Percentiles rank a stretch among this genome's conserved stretches.
phyloP scores from a whole-genome alignment of 148 eudicot genomes.

The Vaccinium darrowii region DNA sequence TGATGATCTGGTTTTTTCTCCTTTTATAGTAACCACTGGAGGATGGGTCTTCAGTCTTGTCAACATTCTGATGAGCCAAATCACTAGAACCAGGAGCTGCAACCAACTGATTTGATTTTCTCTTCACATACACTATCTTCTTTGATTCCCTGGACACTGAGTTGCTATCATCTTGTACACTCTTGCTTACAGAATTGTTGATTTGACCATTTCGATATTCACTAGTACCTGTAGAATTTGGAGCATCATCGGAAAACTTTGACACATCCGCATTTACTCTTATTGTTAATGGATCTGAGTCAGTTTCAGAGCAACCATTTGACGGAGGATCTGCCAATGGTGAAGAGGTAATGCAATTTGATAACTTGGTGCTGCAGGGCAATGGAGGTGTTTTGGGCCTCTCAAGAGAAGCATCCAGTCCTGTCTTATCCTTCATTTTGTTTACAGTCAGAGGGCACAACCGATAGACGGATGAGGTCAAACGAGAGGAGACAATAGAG shows the following conservation, averaged over 20 bases:
- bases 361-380: slow-evolving; percentile 32
- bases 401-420: slow-evolving; percentile 28
- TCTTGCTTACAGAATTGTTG: slow-evolving; percentile 37
- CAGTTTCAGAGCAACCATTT: slow-evolving; percentile 20
- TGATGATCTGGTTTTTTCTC: slow-evolving; percentile 74
- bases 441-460: slow-evolving; percentile 27
- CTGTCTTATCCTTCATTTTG: slow-evolving; percentile 29
- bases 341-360: slow-evolving; percentile 24
- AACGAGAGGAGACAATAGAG: slow-evolving; percentile 29
- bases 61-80: slow-evolving; percentile 31
- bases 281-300: slow-evolving; percentile 27
- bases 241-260: slow-evolving; percentile 31
- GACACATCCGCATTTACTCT: slow-evolving; percentile 25
- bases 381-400: slow-evolving; percentile 50
- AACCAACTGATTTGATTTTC: slow-evolving; percentile 78
- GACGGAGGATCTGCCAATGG: slow-evolving; percentile 32
- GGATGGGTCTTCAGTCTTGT: slow-evolving; percentile 33
- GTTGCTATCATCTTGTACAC: slow-evolving; percentile 44
- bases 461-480: slow-evolving; percentile 27
- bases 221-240: slow-evolving; percentile 29
- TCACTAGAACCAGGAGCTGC: slow-evolving; percentile 59
- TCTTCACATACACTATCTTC: slow-evolving; percentile 62
- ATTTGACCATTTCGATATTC: slow-evolving; percentile 32
- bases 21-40: slow-evolving; percentile 76
- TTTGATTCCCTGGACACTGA: slow-evolving; percentile 24